Evolutionary conservation across 306 rosid genomes (phyloP).

Genomic region (Hippophae tibetana): DNA sequence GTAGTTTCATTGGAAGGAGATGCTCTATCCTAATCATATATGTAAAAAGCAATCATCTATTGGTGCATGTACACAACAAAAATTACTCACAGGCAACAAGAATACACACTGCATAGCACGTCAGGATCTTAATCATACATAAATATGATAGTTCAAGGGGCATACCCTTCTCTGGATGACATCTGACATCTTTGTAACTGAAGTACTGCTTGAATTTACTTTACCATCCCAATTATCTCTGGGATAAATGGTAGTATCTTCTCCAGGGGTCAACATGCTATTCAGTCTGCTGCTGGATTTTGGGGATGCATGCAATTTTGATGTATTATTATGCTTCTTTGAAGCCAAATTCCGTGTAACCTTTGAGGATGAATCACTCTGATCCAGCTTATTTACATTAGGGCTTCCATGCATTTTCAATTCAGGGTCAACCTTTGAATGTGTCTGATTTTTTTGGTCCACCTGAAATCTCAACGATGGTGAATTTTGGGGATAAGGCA

Average conservation of each 20-base stretch:
- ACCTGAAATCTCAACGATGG: conserved; percentile 46
- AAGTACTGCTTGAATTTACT: conserved; percentile 43
- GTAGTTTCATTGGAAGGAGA: background rate
- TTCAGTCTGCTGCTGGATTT: conserved; percentile 69
- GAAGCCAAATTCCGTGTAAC: conserved; percentile 52
- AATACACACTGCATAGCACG: conserved; percentile 11
- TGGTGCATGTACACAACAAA: background rate
- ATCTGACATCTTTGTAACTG: conserved; percentile 62
- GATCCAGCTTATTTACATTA: conserved; percentile 50
- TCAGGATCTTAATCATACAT: background rate
- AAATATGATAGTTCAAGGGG: conserved; percentile 8
- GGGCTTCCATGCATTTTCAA: conserved; percentile 49
- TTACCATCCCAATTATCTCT: conserved; percentile 69
- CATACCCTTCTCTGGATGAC: conserved; percentile 80
- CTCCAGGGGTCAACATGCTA: conserved; percentile 43
- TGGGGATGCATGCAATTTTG: conserved; percentile 62
- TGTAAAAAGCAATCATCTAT: background rate
- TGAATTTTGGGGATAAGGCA: conserved; percentile 51
- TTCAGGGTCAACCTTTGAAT: conserved; percentile 40
- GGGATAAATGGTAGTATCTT: conserved; percentile 45
- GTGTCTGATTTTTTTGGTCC: conserved; percentile 45
- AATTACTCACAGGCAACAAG: background rate
- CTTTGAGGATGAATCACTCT: conserved; percentile 52
- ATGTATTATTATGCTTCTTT: conserved; percentile 46
- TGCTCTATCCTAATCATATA: background rate